Percentiles rank a stretch among this genome's conserved stretches.
phyloP scores from a whole-genome alignment of 768 basidiomycete genomes.

The Collybiopsis confluens region DNA sequence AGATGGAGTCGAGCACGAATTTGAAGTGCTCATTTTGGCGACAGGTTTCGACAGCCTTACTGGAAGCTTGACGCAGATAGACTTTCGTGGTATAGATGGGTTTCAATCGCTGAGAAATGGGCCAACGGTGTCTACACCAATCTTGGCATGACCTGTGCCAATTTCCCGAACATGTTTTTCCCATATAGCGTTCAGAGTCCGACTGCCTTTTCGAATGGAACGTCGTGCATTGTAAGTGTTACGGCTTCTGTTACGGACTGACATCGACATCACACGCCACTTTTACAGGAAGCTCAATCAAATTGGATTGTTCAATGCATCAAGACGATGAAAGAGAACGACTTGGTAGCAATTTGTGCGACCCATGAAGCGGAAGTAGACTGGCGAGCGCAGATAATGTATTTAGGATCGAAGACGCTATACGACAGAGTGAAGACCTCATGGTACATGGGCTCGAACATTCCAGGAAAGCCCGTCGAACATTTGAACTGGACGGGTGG shows the following conservation, averaged over 20 bases:
- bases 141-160: slow-evolving; percentile 13
- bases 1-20: slow-evolving; percentile 10
- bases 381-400: not conserved
- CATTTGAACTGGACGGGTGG: slow-evolving; percentile 13
- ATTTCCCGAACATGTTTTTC: slow-evolving; percentile 17
- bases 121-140: slow-evolving; percentile 12
- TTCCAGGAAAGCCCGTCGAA: slow-evolving; percentile 14
- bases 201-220: slow-evolving; percentile 10
- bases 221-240: slow-evolving; percentile 1
- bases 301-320: slow-evolving; percentile 22
- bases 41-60: slow-evolving; percentile 16
- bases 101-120: slow-evolving; percentile 15
- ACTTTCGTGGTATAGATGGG: slow-evolving; percentile 14
- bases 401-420: not conserved
- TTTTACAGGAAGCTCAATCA: slow-evolving; percentile 20
- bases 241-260: not conserved
- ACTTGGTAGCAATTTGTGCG: not conserved
- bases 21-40: slow-evolving; percentile 15
- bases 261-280: not conserved
- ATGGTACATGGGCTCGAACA: slow-evolving; percentile 14
- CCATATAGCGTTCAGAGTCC: slow-evolving; percentile 12
- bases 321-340: slow-evolving; percentile 13
- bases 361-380: slow-evolving; percentile 1
- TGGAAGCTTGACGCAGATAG: slow-evolving; percentile 13
- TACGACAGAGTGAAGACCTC: slow-evolving; percentile 4